phyloP scores from a whole-genome alignment of 768 basidiomycete species.

The Asterophora lycoperdoides region DNA sequence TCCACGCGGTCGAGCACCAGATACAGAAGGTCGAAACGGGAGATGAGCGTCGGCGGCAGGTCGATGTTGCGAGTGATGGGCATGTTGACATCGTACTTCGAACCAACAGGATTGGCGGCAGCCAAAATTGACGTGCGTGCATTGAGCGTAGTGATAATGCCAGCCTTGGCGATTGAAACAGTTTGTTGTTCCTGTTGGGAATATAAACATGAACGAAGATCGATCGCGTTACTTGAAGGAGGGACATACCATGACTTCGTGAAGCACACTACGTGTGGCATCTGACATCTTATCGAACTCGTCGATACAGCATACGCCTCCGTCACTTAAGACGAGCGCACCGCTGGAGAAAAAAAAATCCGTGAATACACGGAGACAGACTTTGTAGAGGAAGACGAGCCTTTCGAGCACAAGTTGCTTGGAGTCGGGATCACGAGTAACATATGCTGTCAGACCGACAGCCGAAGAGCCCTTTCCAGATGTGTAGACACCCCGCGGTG shows the following conservation, averaged over 20 bases:
- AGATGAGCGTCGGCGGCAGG: conserved; percentile 95
- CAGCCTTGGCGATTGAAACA: conserved; percentile 97
- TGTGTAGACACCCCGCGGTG: conserved; percentile 95
- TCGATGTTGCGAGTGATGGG: conserved; percentile 97
- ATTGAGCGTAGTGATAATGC: conserved; percentile 97
- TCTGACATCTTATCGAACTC: conserved; percentile 99
- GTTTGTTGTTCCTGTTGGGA: conserved; percentile 91
- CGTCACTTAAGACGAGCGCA: conserved; percentile 90
- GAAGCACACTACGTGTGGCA: conserved; percentile 92
- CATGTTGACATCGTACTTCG: conserved; percentile 87
- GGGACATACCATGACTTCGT: conserved; percentile 87
- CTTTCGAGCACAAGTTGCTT: conserved; percentile 98
- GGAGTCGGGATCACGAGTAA: conserved; percentile 96
- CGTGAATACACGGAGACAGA: not conserved
- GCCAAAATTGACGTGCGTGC: conserved; percentile 98
- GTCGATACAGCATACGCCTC: conserved; percentile 97
- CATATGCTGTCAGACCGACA: conserved; percentile 97
- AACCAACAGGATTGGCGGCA: conserved; percentile 95
- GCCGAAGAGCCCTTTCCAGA: conserved; percentile 98
- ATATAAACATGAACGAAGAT: not conserved
- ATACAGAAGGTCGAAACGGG: conserved; percentile 95
- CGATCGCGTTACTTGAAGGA: not conserved
- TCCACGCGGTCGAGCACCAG: conserved; percentile 94
- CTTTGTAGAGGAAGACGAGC: conserved; percentile 33
- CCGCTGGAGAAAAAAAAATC: conserved; percentile 49